Conservation (phyloP, 805 yeast genomes). For the Teunomyces kruisii region DNA sequence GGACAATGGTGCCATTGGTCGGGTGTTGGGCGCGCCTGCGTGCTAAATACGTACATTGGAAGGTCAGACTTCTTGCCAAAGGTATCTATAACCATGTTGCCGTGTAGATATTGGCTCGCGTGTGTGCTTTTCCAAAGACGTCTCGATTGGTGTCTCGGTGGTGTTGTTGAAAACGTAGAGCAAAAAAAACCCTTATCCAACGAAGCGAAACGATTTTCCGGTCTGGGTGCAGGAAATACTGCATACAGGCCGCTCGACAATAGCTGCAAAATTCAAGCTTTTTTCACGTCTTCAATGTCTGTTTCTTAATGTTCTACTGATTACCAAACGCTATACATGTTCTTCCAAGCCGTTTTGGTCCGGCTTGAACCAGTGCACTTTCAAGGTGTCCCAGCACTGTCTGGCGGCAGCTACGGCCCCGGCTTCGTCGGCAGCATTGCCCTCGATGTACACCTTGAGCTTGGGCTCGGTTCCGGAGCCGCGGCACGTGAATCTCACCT, state of each 20-base stretch:
- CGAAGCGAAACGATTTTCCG: not conserved
- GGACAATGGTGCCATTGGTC: too few relatives aligned
- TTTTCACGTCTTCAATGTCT: not conserved
- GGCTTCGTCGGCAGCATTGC: conserved; percentile 47
- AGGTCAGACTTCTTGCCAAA: conserved; percentile 47
- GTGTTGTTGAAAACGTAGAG: not conserved
- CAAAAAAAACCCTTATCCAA: conserved; percentile 2
- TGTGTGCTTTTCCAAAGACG: not conserved
- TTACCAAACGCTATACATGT: conserved; percentile 32
- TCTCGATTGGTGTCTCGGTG: not conserved
- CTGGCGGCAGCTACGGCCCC: conserved; percentile 53
- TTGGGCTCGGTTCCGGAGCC: conserved; percentile 98
- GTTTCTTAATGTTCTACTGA: too few relatives aligned
- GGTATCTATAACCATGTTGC: conserved; percentile 23
- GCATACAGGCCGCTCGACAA: too few relatives aligned
- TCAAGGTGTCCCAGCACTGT: conserved; percentile 64
- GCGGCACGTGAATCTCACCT: conserved; percentile 75
- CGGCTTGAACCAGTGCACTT: conserved; percentile 69
- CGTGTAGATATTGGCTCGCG: not conserved
- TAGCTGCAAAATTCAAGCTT: not conserved
- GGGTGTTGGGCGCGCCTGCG: too few relatives aligned
- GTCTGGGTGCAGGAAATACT: too few relatives aligned
- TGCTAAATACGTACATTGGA: conserved; percentile 36
- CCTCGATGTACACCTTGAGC: conserved; percentile 87
- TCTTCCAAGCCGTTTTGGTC: conserved; percentile 38